Percentiles rank a stretch among this genome's conserved stretches.
Evolutionary conservation across 2,329 filamentous ascomycete genomes (phyloP).

Genomic region (Xylariaceae sp.): DNA sequence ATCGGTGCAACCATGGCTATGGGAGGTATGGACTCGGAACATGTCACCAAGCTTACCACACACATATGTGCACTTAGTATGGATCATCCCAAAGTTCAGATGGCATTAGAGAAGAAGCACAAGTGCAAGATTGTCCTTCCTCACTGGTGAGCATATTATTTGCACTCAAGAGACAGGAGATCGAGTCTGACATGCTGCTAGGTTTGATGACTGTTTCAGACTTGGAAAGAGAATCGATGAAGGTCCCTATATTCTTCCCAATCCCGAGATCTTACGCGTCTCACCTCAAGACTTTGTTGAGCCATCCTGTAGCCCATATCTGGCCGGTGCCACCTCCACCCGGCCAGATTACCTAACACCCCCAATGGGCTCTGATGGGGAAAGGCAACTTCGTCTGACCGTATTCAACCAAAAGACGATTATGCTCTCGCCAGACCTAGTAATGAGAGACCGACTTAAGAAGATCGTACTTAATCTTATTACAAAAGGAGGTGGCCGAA

Average conservation of each 20-base stretch:
- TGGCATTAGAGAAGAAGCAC: constrained; percentile 68
- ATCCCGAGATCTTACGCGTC: constrained; percentile 79
- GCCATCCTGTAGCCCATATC: constrained; percentile 62
- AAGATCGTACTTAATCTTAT: constrained; percentile 75
- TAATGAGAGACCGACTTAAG: constrained; percentile 69
- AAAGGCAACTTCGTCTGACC: constrained; percentile 59
- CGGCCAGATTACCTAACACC: constrained; percentile 52
- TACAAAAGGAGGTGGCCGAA: constrained; percentile 69
- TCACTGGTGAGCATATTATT: constrained; percentile 70
- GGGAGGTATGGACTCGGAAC: constrained; percentile 79
- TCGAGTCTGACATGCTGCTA: constrained; percentile 45
- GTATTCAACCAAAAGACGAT: constrained; percentile 82
- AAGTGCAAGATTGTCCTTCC: constrained; percentile 86
- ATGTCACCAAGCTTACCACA: constrained; percentile 76
- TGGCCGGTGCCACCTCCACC: constrained; percentile 69
- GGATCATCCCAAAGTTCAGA: constrained; percentile 73
- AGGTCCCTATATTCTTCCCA: constrained; percentile 80
- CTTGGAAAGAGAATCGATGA: constrained; percentile 92
- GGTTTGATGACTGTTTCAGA: constrained; percentile 96
- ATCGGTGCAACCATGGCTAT: constrained; percentile 87
- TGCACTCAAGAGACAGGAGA: background rate
- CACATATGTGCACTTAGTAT: constrained; percentile 85
- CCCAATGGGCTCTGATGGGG: constrained; percentile 45
- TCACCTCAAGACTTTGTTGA: constrained; percentile 61
- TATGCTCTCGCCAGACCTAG: constrained; percentile 77